Base-by-base conservation (phyloP, 2,329 filamentous ascomycete genomes). In the Colletotrichum tamarilloi region DNA sequence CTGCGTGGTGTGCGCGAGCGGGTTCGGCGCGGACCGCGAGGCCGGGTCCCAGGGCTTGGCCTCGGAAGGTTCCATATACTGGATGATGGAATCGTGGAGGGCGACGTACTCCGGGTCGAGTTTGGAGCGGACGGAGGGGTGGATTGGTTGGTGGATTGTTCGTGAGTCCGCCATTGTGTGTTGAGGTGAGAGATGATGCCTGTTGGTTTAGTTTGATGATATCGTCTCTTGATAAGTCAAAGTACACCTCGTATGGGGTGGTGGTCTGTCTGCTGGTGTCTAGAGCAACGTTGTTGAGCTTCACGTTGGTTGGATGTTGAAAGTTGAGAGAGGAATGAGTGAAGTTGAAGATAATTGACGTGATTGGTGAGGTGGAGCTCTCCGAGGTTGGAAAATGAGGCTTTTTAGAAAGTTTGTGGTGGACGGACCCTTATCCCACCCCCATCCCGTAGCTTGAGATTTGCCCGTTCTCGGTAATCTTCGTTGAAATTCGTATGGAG, bases 81-180 rank as follows among this genome's bases (percentile, higher is more conserved):
- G 83, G 30, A 84, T 72, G 74, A 82, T 74, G 35, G 78, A 68
- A 35, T 84, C 81, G 72, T 84, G 83, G 60, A 83, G 81, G 38
- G 77, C 76, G 38, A 83, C 80, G 53, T 84, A 84, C 68, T 84
- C 79, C 12, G 82, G 80, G 76, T 85, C 82, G 1, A 85, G 78
- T 6, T 62, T 67, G 2, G 74, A 68, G 19, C 80, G 80, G 35
- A 84, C 76, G 22, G 74, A 72, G 11, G 79, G 77, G 72, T 83
- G 79, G 62, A 84, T 77, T 32, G 82, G 81, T 53, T 83, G 82
- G 75, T 77, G 77, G 38, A 77, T 75, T 38, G 75, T 72, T 49
- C 30, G 52, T 60, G 22, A 11, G 24, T 58, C 35, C 14, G 24
- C 1, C 67, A 69, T 69, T 22, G 32, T 57, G 28, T 1, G 1